Percentiles rank a stretch among this genome's conserved stretches.
Conservation (phyloP, 768 basidiomycete genomes). For the Boletellus emodensis region DNA sequence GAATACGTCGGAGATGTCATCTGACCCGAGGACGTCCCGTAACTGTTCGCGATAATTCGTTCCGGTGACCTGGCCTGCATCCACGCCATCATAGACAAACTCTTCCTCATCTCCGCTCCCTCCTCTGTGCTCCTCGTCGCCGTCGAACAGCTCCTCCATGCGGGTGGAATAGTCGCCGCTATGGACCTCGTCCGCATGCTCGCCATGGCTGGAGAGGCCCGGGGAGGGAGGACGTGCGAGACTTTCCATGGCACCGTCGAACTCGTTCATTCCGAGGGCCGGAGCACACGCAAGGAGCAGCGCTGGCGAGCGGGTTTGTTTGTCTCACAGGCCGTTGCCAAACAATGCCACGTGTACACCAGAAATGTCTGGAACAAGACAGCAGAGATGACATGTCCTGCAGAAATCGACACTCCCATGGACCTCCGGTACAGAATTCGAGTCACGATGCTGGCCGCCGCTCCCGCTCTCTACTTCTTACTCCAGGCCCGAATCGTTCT, state of each 20-base stretch:
- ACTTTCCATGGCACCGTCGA: not conserved
- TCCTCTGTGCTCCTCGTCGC: constrained; percentile 41
- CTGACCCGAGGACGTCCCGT: constrained; percentile 67
- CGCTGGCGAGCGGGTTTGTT: constrained; percentile 14
- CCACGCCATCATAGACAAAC: constrained; percentile 73
- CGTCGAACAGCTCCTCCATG: constrained; percentile 32
- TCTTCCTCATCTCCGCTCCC: constrained; percentile 53
- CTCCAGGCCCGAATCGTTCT: constrained; percentile 72
- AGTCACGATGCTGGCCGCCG: constrained; percentile 38
- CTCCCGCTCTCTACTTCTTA: constrained; percentile 51
- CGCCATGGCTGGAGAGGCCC: constrained; percentile 16
- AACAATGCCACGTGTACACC: constrained; percentile 22
- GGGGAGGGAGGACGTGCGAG: constrained; percentile 7
- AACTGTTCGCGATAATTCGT: constrained; percentile 64
- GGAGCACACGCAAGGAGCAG: not conserved
- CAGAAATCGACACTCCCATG: constrained; percentile 9
- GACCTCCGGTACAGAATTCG: constrained; percentile 6
- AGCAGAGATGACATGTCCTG: constrained; percentile 11
- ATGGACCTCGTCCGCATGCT: constrained; percentile 21
- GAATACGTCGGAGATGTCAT: constrained; percentile 49
- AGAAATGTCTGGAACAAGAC: not conserved
- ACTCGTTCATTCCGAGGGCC: constrained; percentile 10
- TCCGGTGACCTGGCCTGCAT: constrained; percentile 44
- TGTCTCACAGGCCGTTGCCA: constrained; percentile 24
- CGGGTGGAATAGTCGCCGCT: constrained; percentile 23